phyloP scores from a whole-genome alignment of 805 yeast genomes.

The Ogataea pilisensis region DNA sequence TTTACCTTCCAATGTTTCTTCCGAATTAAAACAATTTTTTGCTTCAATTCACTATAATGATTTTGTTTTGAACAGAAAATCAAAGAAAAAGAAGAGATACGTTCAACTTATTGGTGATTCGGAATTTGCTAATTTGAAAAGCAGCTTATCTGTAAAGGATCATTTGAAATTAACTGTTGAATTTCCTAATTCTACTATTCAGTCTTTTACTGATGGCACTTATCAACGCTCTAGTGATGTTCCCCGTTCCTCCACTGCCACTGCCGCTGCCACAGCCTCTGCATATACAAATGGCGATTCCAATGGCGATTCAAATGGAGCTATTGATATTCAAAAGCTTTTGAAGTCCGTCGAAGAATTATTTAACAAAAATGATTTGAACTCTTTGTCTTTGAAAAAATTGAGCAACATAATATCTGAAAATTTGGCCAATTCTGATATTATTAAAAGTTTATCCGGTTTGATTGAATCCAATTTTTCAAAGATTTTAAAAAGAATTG shows the following conservation, averaged over 20 bases:
- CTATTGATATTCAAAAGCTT: conserved; percentile 8
- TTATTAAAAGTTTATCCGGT: conserved; percentile 15
- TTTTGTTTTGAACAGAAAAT: conserved; percentile 34
- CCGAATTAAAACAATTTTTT: not conserved
- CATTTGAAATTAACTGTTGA: conserved; percentile 33
- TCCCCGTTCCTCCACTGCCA: not conserved
- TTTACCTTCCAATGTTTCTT: not conserved
- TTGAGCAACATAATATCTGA: conserved; percentile 19
- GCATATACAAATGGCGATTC: too few species aligned
- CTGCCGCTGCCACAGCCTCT: too few species aligned
- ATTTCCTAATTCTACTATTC: not conserved
- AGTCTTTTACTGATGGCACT: conserved; percentile 1
- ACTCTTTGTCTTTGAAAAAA: conserved; percentile 10
- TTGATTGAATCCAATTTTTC: conserved; percentile 19
- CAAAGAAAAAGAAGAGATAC: conserved; percentile 41
- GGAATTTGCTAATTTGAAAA: conserved; percentile 40
- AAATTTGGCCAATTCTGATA: conserved; percentile 18
- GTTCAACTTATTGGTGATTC: conserved; percentile 34
- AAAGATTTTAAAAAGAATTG: conserved; percentile 15
- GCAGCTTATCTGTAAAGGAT: conserved; percentile 47
- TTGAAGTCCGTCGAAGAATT: conserved; percentile 14
- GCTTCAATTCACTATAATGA: not conserved
- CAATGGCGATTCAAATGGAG: not conserved
- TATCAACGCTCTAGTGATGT: not conserved
- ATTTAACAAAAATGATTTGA: conserved; percentile 9